Conservation (phyloP, 768 basidiomycete genomes). For the Tephrocybe sp. region DNA sequence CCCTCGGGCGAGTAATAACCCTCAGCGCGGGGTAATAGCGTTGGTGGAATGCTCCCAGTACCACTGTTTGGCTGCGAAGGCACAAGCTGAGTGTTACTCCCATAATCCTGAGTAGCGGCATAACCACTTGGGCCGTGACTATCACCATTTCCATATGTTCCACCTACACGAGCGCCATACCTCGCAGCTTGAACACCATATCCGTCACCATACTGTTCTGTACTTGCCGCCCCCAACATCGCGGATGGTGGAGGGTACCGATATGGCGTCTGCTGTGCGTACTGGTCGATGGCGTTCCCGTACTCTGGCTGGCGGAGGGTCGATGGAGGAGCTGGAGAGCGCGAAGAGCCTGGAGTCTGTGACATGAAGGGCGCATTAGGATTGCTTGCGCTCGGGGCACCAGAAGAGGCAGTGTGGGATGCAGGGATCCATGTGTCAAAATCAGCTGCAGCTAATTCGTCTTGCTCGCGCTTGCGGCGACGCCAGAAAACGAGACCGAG, state of each 20-base stretch:
- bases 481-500: conserved; percentile 11
- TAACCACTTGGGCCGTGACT: neutral
- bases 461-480: conserved; percentile 1
- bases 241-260: conserved; percentile 14
- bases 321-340: neutral
- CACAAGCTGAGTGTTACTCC: conserved; percentile 13
- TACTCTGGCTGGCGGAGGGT: conserved; percentile 7
- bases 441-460: conserved; percentile 3
- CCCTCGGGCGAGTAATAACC: neutral
- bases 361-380: neutral
- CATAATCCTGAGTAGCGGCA: neutral
- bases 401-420: neutral
- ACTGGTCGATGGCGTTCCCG: neutral
- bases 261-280: conserved; percentile 12
- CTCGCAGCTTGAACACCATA: neutral
- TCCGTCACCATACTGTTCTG: neutral
- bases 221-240: neutral
- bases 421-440: conserved; percentile 15
- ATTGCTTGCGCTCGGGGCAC: neutral
- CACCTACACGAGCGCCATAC: neutral
- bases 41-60: conserved; percentile 1
- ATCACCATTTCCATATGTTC: neutral
- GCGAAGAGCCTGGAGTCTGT: neutral
- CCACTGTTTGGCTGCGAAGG: neutral
- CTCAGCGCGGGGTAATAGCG: conserved; percentile 3